Evolutionary conservation across 306 rosid genomes (phyloP), one percentile per base, ranked within the genome.

Genomic region (Abrus precatorius): DNA sequence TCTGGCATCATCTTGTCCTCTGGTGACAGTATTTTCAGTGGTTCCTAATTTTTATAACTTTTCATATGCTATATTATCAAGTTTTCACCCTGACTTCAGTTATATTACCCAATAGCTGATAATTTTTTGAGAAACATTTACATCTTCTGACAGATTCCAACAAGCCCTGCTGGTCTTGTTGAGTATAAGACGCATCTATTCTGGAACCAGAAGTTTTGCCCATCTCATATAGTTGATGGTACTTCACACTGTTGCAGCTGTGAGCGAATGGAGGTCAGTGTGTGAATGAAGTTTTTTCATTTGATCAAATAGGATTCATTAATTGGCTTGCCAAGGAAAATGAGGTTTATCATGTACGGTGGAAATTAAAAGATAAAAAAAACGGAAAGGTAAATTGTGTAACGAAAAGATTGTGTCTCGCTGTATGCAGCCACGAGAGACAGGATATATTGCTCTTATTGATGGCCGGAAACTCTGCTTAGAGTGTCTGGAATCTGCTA

Each of bases 381-480:
- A 63, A 64, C 20, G 20, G 20, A 77, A 60, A 52, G 55, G 5
- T 3, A 6, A 41, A 41, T 41, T 41, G 45, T 41, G 45, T 41
- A 41, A 41, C 45, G 6, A 41, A 41, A 41, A 4, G 5, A 41
- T 41, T 41, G 45, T 63, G 54, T 72, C 59, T 41, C 54, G 48
- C 59, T 29, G 9, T 61, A 28, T 86, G 83, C 87, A 92, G 97
- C 85, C 93, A 12, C 88, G 57, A 53, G 94, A 90, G 50, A 61
- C 89, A 20, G 84, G 75, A 82, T 92, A 41, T 41, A 6, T 87
- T 60, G 61, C 85, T 47, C 87, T 90, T 60, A 79, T 81, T 47
- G 97, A 92, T 75, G 90, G 94, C 80, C 89, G 97, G 75, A 90
- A 86, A 80, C 91, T 90, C 27, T 92, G 97, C 80, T 83, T 92